These are phyloP conservation scores for Macroventuria anomochaeta DNA, from an alignment of 2,329 filamentous ascomycete species.

Conservation along the genomic window DNA sequence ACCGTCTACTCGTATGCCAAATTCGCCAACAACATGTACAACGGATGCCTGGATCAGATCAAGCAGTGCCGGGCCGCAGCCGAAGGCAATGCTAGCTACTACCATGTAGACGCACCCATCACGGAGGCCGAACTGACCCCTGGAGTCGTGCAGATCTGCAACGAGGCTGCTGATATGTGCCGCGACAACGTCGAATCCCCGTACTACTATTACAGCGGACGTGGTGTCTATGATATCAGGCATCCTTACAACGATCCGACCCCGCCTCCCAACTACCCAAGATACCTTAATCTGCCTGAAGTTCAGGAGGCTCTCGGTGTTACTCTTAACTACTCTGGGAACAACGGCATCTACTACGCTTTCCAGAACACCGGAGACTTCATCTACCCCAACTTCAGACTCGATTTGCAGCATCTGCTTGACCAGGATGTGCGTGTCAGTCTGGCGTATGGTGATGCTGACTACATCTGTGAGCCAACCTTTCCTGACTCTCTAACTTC, in stretches of 20 bases:
- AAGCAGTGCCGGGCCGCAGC: conserved; percentile 58
- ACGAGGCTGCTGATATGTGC: conserved; percentile 62
- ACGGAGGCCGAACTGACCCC: conserved; percentile 36
- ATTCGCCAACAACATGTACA: conserved; percentile 57
- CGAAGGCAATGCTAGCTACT: conserved; percentile 39
- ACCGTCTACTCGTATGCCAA: conserved; percentile 66
- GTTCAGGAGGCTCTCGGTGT: conserved; percentile 68
- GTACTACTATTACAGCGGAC: conserved; percentile 62
- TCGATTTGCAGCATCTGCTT: conserved; percentile 52
- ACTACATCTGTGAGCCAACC: conserved; percentile 47
- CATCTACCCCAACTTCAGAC: conserved; percentile 65
- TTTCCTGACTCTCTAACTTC: neutral
- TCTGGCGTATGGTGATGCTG: conserved; percentile 45
- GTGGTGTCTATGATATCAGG: conserved; percentile 60
- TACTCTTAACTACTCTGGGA: conserved; percentile 65
- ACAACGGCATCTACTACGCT: conserved; percentile 56
- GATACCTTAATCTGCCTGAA: conserved; percentile 64
- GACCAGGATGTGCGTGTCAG: conserved; percentile 48
- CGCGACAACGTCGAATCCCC: conserved; percentile 62
- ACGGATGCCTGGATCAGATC: conserved; percentile 59
- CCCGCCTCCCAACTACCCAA: conserved; percentile 54
- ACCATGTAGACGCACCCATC: conserved; percentile 24
- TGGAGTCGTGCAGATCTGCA: conserved; percentile 54
- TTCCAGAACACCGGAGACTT: conserved; percentile 62
- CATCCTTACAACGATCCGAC: conserved; percentile 64